These are phyloP conservation scores for Lasiosphaeria miniovina DNA, from an alignment of 495 filamentous ascomycete species.

Conservation along the genomic window DNA sequence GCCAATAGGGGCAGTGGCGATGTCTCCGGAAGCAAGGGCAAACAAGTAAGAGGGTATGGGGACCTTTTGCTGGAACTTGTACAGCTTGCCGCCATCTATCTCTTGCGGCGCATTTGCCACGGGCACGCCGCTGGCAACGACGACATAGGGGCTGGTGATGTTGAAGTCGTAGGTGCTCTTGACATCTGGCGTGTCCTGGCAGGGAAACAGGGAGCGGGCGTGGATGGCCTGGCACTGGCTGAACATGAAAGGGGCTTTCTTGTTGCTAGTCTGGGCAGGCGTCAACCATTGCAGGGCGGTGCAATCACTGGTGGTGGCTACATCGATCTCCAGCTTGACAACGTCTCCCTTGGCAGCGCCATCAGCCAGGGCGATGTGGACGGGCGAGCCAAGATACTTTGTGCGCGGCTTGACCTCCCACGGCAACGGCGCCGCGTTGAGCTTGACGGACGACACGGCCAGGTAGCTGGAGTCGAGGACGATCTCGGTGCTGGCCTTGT, in stretches of 20 bases:
- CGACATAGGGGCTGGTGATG: slow-evolving; percentile 80
- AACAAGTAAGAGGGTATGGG: slow-evolving; percentile 95
- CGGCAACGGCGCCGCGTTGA: slow-evolving; percentile 51
- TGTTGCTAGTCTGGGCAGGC: slow-evolving; percentile 85
- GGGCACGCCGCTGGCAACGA: slow-evolving; percentile 82
- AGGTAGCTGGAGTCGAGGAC: slow-evolving; percentile 85
- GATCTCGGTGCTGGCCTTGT: slow-evolving; percentile 67
- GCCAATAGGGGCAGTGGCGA: slow-evolving; percentile 78
- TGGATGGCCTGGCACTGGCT: slow-evolving; percentile 98
- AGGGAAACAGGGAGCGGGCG: slow-evolving; percentile 87
- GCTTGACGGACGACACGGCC: slow-evolving; percentile 62
- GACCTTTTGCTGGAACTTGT: slow-evolving; percentile 82
- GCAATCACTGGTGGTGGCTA: slow-evolving; percentile 76
- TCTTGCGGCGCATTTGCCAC: slow-evolving; percentile 47
- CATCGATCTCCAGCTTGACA: slow-evolving; percentile 58
- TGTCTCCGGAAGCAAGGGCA: slow-evolving; percentile 86
- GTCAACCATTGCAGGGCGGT: slow-evolving; percentile 93
- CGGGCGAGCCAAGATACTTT: slow-evolving; percentile 75
- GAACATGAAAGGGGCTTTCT: slow-evolving; percentile 94
- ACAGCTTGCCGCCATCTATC: slow-evolving; percentile 55
- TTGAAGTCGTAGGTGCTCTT: slow-evolving; percentile 88
- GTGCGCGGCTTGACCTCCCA: slow-evolving; percentile 67
- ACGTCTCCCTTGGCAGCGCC: slow-evolving; percentile 59
- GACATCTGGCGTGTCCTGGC: slow-evolving; percentile 94
- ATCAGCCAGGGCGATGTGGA: slow-evolving; percentile 66